Evolutionary conservation across 768 basidiomycete species (phyloP).

Genomic region (Tricholoma terreum): DNA sequence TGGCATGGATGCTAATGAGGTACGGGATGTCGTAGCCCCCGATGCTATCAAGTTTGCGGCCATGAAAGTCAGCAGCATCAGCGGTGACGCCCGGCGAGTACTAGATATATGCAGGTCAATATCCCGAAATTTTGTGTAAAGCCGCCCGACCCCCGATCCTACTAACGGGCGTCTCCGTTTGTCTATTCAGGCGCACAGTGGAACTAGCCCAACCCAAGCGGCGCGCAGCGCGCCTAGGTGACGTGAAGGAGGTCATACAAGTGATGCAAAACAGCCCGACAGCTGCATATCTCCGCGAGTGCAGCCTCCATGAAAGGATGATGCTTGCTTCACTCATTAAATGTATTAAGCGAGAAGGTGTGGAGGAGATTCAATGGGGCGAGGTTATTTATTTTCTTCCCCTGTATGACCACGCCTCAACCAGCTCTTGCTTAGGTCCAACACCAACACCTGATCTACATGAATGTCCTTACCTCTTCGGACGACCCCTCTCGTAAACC

Average conservation of each 20-base stretch:
- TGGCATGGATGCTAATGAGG: constrained; percentile 44
- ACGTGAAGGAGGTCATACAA: constrained; percentile 76
- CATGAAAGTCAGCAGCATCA: constrained; percentile 66
- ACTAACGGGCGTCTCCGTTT: background rate
- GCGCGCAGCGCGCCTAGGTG: constrained; percentile 58
- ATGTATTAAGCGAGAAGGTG: constrained; percentile 78
- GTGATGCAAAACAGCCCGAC: constrained; percentile 91
- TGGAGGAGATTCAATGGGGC: constrained; percentile 85
- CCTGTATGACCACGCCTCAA: background rate
- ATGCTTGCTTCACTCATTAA: constrained; percentile 83
- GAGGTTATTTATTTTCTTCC: constrained; percentile 44
- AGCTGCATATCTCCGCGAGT: constrained; percentile 75
- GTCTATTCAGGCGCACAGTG: constrained; percentile 64
- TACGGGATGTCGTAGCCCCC: constrained; percentile 48
- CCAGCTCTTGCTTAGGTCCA: constrained; percentile 43
- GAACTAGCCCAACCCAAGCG: constrained; percentile 62
- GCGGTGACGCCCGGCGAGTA: constrained; percentile 91
- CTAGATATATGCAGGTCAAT: constrained; percentile 84
- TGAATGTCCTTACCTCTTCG: constrained; percentile 56
- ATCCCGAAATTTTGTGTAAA: constrained; percentile 18
- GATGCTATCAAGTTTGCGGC: constrained; percentile 88
- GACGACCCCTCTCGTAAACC: constrained; percentile 60
- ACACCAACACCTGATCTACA: constrained; percentile 72
- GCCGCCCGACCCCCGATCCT: background rate
- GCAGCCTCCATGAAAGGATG: constrained; percentile 84